A percentile compares a stretch with the other conserved stretches of the same genome.
These are phyloP conservation scores for Aspergillus unguis DNA, from an alignment of 2,329 filamentous ascomycete genomes.

Conservation along the genomic window DNA sequence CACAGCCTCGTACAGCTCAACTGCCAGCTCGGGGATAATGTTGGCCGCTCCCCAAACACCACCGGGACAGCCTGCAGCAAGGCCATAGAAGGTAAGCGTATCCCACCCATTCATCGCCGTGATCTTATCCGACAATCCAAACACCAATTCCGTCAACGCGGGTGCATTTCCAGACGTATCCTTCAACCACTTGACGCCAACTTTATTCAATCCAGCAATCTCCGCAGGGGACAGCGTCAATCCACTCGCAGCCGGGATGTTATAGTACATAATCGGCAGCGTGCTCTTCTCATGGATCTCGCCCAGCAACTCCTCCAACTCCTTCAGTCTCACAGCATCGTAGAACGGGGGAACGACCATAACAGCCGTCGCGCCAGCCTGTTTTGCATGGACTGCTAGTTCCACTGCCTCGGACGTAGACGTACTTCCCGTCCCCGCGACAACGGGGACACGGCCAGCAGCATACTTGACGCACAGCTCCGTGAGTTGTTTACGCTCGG, in stretches of 20 bases:
- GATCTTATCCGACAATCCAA: slow-evolving; percentile 41
- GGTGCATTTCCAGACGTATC: slow-evolving; percentile 54
- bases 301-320: slow-evolving; percentile 40
- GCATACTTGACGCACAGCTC: slow-evolving; percentile 31
- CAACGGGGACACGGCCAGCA: slow-evolving; percentile 26
- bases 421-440: slow-evolving; percentile 40
- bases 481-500: slow-evolving; percentile 48
- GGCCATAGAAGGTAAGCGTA: slow-evolving; percentile 52
- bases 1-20: slow-evolving; percentile 49
- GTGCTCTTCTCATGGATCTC: slow-evolving; percentile 40
- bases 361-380: slow-evolving; percentile 41
- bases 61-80: slow-evolving; percentile 50
- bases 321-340: slow-evolving; percentile 42
- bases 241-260: slow-evolving; percentile 50
- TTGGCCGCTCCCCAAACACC: slow-evolving; percentile 53
- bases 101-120: slow-evolving; percentile 55
- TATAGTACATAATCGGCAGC: slow-evolving; percentile 51
- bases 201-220: slow-evolving; percentile 44
- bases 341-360: slow-evolving; percentile 54
- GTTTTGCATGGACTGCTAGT: slow-evolving; percentile 39
- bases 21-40: slow-evolving; percentile 49
- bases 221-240: slow-evolving; percentile 42
- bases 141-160: slow-evolving; percentile 50
- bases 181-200: slow-evolving; percentile 51
- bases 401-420: slow-evolving; percentile 43